Evolutionary conservation across 345 rosid genomes (phyloP).

Genomic region (Noccaea caerulescens): DNA sequence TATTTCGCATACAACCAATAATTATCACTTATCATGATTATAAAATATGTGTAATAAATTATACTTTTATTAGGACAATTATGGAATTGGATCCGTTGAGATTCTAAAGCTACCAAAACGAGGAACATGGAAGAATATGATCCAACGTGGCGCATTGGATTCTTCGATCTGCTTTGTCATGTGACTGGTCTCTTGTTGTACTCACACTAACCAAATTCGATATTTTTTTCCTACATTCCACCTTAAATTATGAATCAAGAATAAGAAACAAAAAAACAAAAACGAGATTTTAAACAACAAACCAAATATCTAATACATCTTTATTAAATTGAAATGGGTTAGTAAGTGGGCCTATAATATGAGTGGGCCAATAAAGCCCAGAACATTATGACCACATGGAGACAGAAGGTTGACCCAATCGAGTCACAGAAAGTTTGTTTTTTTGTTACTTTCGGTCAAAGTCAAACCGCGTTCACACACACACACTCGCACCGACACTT

Average conservation of each 20-base stretch:
- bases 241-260: neutral
- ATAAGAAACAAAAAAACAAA: constrained; percentile 1
- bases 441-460: constrained; percentile 22
- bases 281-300: constrained; percentile 10
- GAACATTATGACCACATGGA: constrained; percentile 33
- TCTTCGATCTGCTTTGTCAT: constrained; percentile 38
- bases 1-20: constrained; percentile 6
- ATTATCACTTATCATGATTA: constrained; percentile 6
- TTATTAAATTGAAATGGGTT: constrained; percentile 6
- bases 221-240: neutral
- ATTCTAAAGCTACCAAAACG: constrained; percentile 39
- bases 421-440: neutral
- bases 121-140: constrained; percentile 35
- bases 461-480: constrained; percentile 44
- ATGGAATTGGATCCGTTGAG: constrained; percentile 38
- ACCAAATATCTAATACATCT: neutral
- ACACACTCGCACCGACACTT: constrained; percentile 38
- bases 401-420: constrained; percentile 39
- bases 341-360: constrained; percentile 21
- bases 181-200: constrained; percentile 37
- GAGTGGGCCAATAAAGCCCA: constrained; percentile 41
- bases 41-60: neutral
- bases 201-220: constrained; percentile 25
- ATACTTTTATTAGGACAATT: constrained; percentile 15
- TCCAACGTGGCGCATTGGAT: constrained; percentile 47